Evolutionary conservation across 495 filamentous ascomycete species (phyloP), one percentile per base, ranked within the genome.

Genomic region (Elasticomyces elasticus): DNA sequence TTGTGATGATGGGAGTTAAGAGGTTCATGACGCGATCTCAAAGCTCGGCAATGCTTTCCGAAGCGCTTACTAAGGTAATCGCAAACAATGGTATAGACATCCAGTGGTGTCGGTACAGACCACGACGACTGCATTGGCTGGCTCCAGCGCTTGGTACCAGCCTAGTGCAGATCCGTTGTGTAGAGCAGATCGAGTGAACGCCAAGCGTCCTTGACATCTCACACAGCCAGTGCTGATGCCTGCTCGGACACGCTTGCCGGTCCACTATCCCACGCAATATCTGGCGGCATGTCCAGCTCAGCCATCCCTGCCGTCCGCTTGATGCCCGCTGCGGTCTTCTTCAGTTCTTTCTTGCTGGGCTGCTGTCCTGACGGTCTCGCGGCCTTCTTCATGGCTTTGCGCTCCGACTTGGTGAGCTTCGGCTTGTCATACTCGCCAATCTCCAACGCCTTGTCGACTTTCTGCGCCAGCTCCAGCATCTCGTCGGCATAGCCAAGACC

Each of bases 401-500:
- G 73, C 23, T 76, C 71, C 38, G 76, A 74, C 57, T 74, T 72
- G 12, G 66, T 54, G 45, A 73, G 74, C 47, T 78, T 76, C 17
- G 72, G 66, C 13, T 72, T 66, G 31, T 61, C 58, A 20, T 52
- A 61, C 15, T 46, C 26, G 23, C 58, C 58, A 15, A 89, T 74
- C 24, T 76, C 77, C 5, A 89, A 66, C n/a, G 74, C 69, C 49
- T 76, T 63, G 62, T 94, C 87, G 12, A 82, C 71, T n/a, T 74
- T 76, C 25, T 66, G 67, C 5, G 87, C 87, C 54, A 63, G 53
- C 35, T 77, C 72, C 27, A 76, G 33, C 24, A 90, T 63, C 45
- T 84, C 74, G 7, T 15, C 50, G n/a, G 80, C 75, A 38, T 83
- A 75, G 22, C 74, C 74, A 22, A 97, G 66, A 17, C 72, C 64